Evolutionary conservation across 1,284 basidiomycete species (phyloP).

Genomic region (Ustilago shanxiensis): DNA sequence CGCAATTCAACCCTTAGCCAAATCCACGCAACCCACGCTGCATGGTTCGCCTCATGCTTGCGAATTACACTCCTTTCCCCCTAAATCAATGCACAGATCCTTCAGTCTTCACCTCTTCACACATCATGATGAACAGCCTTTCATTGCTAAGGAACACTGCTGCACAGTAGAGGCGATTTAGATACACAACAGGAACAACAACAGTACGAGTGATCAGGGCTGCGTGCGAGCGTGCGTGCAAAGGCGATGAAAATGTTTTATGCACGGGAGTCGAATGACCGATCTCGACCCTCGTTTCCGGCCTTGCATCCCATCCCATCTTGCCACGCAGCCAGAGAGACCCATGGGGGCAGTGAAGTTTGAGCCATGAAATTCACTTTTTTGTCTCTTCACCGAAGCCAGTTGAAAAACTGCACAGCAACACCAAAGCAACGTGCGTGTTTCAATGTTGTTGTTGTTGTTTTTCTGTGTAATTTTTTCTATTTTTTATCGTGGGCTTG

Average conservation of each 20-base stretch:
- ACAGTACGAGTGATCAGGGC: too few species aligned
- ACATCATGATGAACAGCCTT: too few species aligned
- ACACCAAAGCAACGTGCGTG: background rate
- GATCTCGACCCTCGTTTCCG: background rate
- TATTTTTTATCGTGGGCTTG: too few species aligned
- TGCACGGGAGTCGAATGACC: constrained; percentile 1
- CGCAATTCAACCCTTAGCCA: too few species aligned
- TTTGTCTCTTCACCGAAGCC: background rate
- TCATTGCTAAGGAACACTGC: too few species aligned
- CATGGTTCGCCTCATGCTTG: background rate
- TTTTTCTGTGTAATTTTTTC: background rate
- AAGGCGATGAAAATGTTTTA: background rate
- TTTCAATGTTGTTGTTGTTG: background rate
- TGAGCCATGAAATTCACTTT: background rate
- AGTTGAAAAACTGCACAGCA: background rate
- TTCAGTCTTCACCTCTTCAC: too few species aligned
- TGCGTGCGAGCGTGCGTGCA: too few species aligned
- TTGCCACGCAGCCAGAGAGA: background rate
- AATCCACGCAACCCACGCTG: constrained; percentile 1
- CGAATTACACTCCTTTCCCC: background rate
- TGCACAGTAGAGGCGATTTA: too few species aligned
- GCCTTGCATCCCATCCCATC: background rate
- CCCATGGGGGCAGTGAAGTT: background rate
- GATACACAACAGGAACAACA: too few species aligned
- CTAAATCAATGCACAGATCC: background rate